These are phyloP conservation scores for Cicer yamashitae DNA, from an alignment of 306 rosid genomes.

Conservation along the genomic window DNA sequence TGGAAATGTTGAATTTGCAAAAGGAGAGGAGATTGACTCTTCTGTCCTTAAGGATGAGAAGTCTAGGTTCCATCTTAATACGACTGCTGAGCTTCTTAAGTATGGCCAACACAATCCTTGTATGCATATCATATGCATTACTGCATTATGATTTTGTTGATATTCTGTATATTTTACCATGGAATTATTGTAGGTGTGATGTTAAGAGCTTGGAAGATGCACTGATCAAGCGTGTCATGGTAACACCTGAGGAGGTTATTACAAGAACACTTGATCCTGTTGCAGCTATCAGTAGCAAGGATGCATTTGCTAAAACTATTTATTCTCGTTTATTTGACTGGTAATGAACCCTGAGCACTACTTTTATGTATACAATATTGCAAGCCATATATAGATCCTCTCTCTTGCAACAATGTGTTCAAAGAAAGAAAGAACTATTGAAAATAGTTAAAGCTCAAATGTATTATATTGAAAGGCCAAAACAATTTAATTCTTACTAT, in stretches of 20 bases:
- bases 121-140: slow-evolving; percentile 38
- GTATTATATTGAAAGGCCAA: neutral
- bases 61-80: slow-evolving; percentile 91
- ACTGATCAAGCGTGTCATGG: slow-evolving; percentile 96
- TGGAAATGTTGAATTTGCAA: slow-evolving; percentile 94
- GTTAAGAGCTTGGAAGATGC: slow-evolving; percentile 98
- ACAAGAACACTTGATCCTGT: slow-evolving; percentile 99
- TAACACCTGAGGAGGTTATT: slow-evolving; percentile 97
- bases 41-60: slow-evolving; percentile 92
- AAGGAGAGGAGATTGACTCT: slow-evolving; percentile 94
- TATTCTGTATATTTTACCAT: slow-evolving; percentile 38
- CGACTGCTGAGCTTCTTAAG: slow-evolving; percentile 91
- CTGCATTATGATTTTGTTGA: slow-evolving; percentile 24
- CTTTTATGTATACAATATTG: slow-evolving; percentile 38
- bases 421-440: slow-evolving; percentile 27
- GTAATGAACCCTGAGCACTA: slow-evolving; percentile 58
- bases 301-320: slow-evolving; percentile 93
- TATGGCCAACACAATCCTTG: slow-evolving; percentile 46
- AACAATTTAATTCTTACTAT: slow-evolving; percentile 26
- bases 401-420: slow-evolving; percentile 37
- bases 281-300: slow-evolving; percentile 94
- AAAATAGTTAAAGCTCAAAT: slow-evolving; percentile 8
- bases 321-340: slow-evolving; percentile 98
- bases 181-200: slow-evolving; percentile 69
- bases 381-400: slow-evolving; percentile 22